Evolutionary conservation across 2,329 filamentous ascomycete species (phyloP), one percentile per base, ranked within the genome.

Genomic region (Phialophora expanda): DNA sequence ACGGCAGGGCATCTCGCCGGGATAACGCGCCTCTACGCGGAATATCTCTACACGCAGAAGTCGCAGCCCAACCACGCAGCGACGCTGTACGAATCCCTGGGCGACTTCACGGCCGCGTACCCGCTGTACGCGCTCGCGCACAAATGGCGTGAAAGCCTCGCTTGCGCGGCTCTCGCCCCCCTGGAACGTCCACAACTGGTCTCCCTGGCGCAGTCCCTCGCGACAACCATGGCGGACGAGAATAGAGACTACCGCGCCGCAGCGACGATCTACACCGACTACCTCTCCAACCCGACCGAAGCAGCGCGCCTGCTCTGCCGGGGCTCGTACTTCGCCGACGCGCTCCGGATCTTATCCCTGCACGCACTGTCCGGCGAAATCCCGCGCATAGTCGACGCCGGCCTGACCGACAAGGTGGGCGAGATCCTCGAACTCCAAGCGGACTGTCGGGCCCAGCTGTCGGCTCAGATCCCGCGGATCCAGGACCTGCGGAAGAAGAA

Each of bases 81-180:
- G 6, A 85, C 97, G 59, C 81, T 93, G 3, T 96, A 96, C 77
- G 95, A 98, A 76, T 97, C 90, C 22, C 87, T 99, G 9, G 80
- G 82, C 12, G 87, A 93, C 75, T 92, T 91, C 74, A 75, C 81
- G 22, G 85, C 89, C 46, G 94, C 95, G 9, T 93, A 90, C 67
- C 86, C 88, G 73, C 91, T 91, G 75, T 99, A 97, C 79, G 89
- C 91, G 67, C 87, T 90, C 0, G 92, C 92, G 0, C 91, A 92
- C 46, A 85, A 91, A 78, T 99, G 95, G 95, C 92, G 91, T 60
- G 94, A 99, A 77, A 92, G 92, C 26, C 87, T 99, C 56, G 92
- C 90, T 72, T 87, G 87, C 55, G 93, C 93, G 4, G 86, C 88
- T 62, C 86, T 91, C 64, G 87, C 89, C 0, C 84, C 89, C 0